Percentiles rank a stretch among this genome's conserved stretches.
Conservation (phyloP, 106 monocot genomes). For the Cymbidium sinense region DNA sequence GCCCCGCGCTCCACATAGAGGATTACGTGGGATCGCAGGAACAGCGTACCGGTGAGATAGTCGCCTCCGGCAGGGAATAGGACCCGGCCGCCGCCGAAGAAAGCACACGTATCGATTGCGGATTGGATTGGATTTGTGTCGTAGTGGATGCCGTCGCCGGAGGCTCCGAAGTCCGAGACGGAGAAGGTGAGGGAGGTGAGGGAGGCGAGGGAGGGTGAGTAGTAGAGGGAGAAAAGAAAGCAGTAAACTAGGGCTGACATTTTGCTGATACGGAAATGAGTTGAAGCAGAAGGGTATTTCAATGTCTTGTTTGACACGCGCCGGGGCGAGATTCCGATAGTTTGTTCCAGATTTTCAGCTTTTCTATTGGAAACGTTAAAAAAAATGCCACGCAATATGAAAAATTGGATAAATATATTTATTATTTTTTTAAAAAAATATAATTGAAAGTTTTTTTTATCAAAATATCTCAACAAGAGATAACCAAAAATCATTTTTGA, state of each 20-base stretch:
- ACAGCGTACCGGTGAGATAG: constrained; percentile 77
- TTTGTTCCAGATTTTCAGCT: no score
- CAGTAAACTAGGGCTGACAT: constrained; percentile 3
- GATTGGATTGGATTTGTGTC: constrained; percentile 59
- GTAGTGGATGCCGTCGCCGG: constrained; percentile 42
- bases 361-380: no score
- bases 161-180: constrained; percentile 50
- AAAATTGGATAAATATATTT: no score
- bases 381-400: no score
- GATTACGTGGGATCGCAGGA: constrained; percentile 52
- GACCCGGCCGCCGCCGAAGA: constrained; percentile 56
- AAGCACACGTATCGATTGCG: constrained; percentile 52
- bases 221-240: not conserved
- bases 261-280: not conserved
- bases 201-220: not conserved
- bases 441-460: no score
- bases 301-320: no score
- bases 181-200: constrained; percentile 20
- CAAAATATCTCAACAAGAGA: no score
- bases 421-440: no score
- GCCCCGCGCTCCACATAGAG: constrained; percentile 63
- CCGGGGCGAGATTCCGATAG: no score
- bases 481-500: no score
- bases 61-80: constrained; percentile 39
- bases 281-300: not conserved